Percentiles rank a stretch among this genome's conserved stretches.
Evolutionary conservation across 176 grass and related monocot species (phyloP).

Genomic region (Bolboschoenus planiculmis): DNA sequence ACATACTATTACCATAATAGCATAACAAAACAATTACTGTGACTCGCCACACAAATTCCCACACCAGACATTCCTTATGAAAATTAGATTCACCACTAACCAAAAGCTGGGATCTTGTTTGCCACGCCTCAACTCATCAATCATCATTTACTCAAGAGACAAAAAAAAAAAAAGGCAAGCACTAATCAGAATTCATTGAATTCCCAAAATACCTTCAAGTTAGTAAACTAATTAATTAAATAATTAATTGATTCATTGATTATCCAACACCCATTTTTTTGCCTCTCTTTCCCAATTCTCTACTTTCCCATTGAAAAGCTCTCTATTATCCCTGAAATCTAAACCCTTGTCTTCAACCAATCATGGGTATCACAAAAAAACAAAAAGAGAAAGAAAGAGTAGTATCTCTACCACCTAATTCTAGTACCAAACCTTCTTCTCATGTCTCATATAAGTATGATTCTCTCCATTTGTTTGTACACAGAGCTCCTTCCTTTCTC

Average conservation of each 20-base stretch:
- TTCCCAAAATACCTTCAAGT: neutral
- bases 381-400: neutral
- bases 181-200: neutral
- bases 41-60: neutral
- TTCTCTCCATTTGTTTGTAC: neutral
- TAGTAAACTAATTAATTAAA: neutral
- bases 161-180: neutral
- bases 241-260: no score
- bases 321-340: neutral
- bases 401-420: neutral
- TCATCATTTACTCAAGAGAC: neutral
- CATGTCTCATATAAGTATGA: neutral
- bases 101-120: slow-evolving; percentile 13
- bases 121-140: slow-evolving; percentile 13
- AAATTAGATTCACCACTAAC: neutral
- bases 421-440: neutral
- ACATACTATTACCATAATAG: no score
- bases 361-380: neutral
- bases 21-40: neutral
- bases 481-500: slow-evolving; percentile 5
- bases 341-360: neutral
- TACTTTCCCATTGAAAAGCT: neutral
- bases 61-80: neutral
- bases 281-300: neutral
- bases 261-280: neutral